Evolutionary conservation across 768 basidiomycete species (phyloP).

Genomic region (Clavaria fumosa): DNA sequence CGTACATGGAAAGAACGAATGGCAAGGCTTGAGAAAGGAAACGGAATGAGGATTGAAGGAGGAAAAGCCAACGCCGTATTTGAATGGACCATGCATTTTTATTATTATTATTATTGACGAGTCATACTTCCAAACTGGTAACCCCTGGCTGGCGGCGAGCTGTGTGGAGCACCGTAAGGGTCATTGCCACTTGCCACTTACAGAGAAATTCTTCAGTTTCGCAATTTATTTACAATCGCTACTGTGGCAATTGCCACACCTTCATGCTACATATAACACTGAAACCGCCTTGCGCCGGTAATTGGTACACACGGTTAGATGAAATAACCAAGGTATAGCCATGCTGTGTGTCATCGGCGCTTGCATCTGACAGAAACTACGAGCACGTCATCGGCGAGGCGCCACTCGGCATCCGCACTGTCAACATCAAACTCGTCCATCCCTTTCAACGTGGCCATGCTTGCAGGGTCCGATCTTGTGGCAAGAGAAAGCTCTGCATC

Average conservation of each 20-base stretch:
- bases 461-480: slow-evolving; percentile 13
- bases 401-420: slow-evolving; percentile 52
- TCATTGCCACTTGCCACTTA: too few species aligned
- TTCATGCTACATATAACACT: too few species aligned
- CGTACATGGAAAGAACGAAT: slow-evolving; percentile 34
- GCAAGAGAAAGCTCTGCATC: slow-evolving; percentile 37
- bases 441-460: slow-evolving; percentile 35
- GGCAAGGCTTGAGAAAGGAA: slow-evolving; percentile 19
- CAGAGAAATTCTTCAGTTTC: too few species aligned
- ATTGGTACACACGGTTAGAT: neutral
- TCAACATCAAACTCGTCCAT: slow-evolving; percentile 47
- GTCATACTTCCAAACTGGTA: too few species aligned
- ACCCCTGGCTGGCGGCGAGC: too few species aligned
- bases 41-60: slow-evolving; percentile 10
- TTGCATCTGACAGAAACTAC: slow-evolving; percentile 29
- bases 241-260: too few species aligned
- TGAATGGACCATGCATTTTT: too few species aligned
- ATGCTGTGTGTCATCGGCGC: too few species aligned
- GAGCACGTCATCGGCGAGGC: slow-evolving; percentile 34
- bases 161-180: too few species aligned
- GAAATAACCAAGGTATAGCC: neutral
- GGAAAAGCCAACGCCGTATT: slow-evolving; percentile 18
- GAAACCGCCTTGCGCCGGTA: too few species aligned
- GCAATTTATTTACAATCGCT: too few species aligned
- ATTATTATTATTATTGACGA: too few species aligned